Percentiles rank a stretch among this genome's conserved stretches.
These are phyloP conservation scores for Abortiporus biennis DNA, from an alignment of 1,284 basidiomycete genomes.

Conservation along the genomic window DNA sequence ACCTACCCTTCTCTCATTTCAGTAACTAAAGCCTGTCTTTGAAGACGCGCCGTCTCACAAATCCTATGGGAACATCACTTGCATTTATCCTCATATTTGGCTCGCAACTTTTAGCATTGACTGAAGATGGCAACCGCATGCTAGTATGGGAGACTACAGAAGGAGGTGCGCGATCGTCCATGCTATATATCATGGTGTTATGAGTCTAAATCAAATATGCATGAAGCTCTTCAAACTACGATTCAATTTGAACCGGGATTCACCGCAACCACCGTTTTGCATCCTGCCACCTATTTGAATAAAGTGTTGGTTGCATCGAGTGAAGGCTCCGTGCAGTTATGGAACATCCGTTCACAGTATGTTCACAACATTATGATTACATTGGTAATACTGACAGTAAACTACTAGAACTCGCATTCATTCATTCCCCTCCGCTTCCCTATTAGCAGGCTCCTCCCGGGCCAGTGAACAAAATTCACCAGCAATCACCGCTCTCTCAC, in stretches of 20 bases:
- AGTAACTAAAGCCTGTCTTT: conserved; percentile 4
- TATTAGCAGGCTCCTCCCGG: conserved; percentile 41
- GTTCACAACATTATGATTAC: conserved; percentile 21
- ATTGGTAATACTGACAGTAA: background rate
- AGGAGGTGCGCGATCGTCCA: conserved; percentile 38
- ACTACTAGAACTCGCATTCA: conserved; percentile 58
- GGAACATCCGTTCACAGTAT: conserved; percentile 86
- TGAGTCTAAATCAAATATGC: background rate
- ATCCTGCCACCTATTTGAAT: conserved; percentile 97
- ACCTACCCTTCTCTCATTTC: conserved; percentile 6
- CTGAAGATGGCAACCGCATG: conserved; percentile 77
- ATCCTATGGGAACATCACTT: conserved; percentile 57
- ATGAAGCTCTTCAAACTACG: conserved; percentile 48
- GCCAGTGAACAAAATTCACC: conserved; percentile 30
- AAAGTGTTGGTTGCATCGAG: conserved; percentile 86
- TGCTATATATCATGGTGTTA: background rate
- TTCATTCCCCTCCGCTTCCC: conserved; percentile 44
- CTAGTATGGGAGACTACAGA: conserved; percentile 74
- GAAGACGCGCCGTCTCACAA: conserved; percentile 48
- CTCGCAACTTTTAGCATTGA: conserved; percentile 71
- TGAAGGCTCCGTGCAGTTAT: conserved; percentile 85
- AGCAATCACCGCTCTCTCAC: conserved; percentile 75
- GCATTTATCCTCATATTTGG: conserved; percentile 74
- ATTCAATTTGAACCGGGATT: conserved; percentile 78
- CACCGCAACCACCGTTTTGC: conserved; percentile 78